Conservation (phyloP, 768 basidiomycete species). For the Boletus pseudo-olivaceus region DNA sequence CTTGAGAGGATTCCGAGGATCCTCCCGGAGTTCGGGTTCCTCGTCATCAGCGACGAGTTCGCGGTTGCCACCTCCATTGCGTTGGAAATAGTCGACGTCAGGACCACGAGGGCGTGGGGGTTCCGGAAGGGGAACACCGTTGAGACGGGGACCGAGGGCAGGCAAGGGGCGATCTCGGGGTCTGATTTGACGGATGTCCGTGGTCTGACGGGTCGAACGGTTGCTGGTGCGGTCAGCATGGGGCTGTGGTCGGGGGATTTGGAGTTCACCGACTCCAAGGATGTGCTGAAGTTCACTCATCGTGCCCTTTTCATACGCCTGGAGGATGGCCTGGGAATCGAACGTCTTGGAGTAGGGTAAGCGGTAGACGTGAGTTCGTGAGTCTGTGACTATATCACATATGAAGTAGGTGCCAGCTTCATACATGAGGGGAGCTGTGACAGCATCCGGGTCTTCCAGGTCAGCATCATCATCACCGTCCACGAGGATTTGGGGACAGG, state of each 20-base stretch:
- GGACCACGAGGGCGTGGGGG: background rate
- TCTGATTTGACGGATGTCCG: background rate
- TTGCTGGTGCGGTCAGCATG: background rate
- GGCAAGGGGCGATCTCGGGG: background rate
- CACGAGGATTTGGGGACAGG: background rate
- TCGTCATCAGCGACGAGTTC: too few relatives aligned
- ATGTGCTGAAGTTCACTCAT: background rate
- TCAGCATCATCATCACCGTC: background rate
- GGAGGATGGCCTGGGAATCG: background rate
- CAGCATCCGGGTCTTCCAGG: background rate
- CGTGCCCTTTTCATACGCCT: background rate
- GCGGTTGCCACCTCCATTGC: background rate
- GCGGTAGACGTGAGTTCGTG: background rate
- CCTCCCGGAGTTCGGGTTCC: too few relatives aligned
- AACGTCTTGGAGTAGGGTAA: background rate
- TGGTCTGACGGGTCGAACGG: background rate
- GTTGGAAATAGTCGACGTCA: background rate
- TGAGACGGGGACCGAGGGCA: background rate
- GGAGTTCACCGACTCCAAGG: background rate
- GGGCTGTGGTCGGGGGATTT: background rate
- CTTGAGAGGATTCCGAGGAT: background rate
- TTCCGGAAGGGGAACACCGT: background rate
- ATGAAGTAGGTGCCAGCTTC: background rate
- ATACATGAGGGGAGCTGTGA: background rate
- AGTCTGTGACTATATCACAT: background rate